Evolutionary conservation across 306 rosid genomes (phyloP), one percentile per base, ranked within the genome.

Genomic region (Lupinus albus): DNA sequence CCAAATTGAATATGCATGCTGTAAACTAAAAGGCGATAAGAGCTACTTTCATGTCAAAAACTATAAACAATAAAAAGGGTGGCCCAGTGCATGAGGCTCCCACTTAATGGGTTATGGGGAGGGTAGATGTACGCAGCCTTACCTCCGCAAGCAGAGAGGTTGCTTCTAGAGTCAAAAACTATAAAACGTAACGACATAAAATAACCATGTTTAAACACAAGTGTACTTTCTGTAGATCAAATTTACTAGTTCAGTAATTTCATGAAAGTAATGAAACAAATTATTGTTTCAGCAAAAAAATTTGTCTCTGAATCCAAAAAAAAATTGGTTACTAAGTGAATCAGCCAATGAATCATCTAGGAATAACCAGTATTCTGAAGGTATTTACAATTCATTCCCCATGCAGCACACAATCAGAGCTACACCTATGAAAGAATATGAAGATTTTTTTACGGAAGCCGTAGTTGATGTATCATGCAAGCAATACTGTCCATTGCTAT

Each of bases 161-260:
- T n/a, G n/a, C n/a, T n/a, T n/a, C n/a, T n/a, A n/a, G n/a, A n/a
- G 55, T 54, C 7, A 15, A 55, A 70, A 76, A 21, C 52, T 35
- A 25, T 2, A 44, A 52, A 32, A n/a, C 16, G 41, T 21, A 50
- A 39, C 30, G 7, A 44, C 61, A 42, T 6, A 56, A 38, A 52
- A 6, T 38, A 30, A 32, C 6, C 7, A 32, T 1, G 58, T 35
- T 36, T 6, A 33, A 64, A 18, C 36, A 35, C 1, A 53, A 28
- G 11, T 36, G 28, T 2, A 54, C 21, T 44, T 53, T 41, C 44
- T 16, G 7, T 28, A 46, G 51, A 15, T 28, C 63, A 52, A 55
- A 38, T 42, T 13, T 46, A n/a, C n/a, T n/a, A n/a, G n/a, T n/a
- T n/a, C n/a, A 7, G 46, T 25, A 20, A 16, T 51, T 21, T 7